Conservation (phyloP, 441 rosid genomes). For the Isatis lusitanica region DNA sequence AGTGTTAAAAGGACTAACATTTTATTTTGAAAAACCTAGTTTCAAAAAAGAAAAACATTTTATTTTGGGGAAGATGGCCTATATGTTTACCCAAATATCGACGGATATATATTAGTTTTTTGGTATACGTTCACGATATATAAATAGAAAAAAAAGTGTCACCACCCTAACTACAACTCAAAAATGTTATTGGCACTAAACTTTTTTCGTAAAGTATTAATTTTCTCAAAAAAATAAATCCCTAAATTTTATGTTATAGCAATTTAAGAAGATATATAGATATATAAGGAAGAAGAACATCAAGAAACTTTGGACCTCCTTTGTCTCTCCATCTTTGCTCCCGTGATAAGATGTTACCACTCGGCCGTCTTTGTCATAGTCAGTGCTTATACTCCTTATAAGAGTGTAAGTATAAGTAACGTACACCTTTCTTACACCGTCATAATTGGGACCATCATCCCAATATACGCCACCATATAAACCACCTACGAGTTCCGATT, state of each 20-base stretch:
- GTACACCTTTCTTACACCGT: slow-evolving; percentile 20
- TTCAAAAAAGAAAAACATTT: no score
- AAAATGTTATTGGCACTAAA: not conserved
- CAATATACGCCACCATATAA: slow-evolving; percentile 11
- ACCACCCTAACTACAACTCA: not conserved
- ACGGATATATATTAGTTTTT: not conserved
- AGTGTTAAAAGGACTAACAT: not conserved
- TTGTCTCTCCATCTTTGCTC: slow-evolving; percentile 22
- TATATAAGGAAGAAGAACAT: not conserved
- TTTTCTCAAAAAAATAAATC: not conserved
- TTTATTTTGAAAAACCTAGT: no score
- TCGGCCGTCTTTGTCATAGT: slow-evolving; percentile 30
- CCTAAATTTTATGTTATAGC: not conserved
- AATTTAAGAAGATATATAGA: not conserved
- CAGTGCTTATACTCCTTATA: slow-evolving; percentile 17
- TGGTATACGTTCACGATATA: not conserved
- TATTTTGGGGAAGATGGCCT: not conserved
- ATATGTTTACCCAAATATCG: not conserved
- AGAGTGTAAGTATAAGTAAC: slow-evolving; percentile 1
- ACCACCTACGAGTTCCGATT: slow-evolving; percentile 23
- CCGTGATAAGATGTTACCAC: slow-evolving; percentile 24
- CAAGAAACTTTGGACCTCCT: slow-evolving; percentile 5
- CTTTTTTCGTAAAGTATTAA: not conserved
- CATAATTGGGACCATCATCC: slow-evolving; percentile 31
- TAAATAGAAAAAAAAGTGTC: not conserved